Evolutionary conservation across 176 grass and related monocot genomes (phyloP), one percentile per base, ranked within the genome.

Genomic region (Ananas comosus): DNA sequence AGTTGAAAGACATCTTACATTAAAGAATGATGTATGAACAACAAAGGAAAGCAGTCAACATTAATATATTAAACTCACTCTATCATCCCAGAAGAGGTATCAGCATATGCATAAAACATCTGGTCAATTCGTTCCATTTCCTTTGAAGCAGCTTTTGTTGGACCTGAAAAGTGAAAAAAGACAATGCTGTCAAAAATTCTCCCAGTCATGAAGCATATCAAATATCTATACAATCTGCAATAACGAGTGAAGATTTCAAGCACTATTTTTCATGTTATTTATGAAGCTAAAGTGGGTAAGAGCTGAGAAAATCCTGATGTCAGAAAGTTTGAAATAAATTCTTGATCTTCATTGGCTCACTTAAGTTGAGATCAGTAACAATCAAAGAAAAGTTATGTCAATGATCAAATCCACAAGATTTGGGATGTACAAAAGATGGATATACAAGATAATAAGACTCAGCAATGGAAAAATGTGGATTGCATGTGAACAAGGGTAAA

Each of bases 81-180:
- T 63, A 97, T 97, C 74, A 85, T 79, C 47, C 79, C 78, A 12
- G 84, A 92, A 49, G 86, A 81, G 48, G 51, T 85, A 64, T 92
- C 93, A 24, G 93, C 89, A 75, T 97, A 92, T 56, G 76, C 76
- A 78, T 90, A 76, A 70, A 97, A 97, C 48, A 97, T 72, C 71
- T 85, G 87, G 77, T 97, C 93, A 71, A 97, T 97, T 53, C 90
- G 82, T 69, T 97, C 93, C 19, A 90, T 74, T 85, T 97, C 93
- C 82, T 97, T 97, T 29, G 93, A 87, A 79, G 82, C 80, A 13
- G 82, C 81, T 90, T 92, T 97, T 71, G 89, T 85, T 33, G 86
- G 71, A 72, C 79, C 93, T 97, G 79, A 11, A 76, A 63, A 24
- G 12, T 47, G 70, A 70, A 48, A 48, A 50, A 70, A 1, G 51